These are phyloP conservation scores for Phaeosphaeriaceae sp. DNA, from an alignment of 2,329 filamentous ascomycete genomes.

Conservation along the genomic window DNA sequence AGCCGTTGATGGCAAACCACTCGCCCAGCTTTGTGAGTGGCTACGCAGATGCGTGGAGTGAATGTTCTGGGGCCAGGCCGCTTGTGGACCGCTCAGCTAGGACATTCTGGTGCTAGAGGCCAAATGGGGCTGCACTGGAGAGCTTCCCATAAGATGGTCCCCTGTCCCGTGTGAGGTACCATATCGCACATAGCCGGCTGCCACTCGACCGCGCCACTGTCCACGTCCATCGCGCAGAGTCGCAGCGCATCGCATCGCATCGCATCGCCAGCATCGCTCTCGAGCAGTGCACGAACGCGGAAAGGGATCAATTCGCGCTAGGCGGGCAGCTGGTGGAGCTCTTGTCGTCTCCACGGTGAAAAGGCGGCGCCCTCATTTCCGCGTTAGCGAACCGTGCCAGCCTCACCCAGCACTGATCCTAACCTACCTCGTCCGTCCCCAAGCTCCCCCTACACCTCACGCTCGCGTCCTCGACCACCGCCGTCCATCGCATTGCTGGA, in stretches of 20 bases:
- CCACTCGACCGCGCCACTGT: conserved; percentile 5
- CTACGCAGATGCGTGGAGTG: conserved; percentile 17
- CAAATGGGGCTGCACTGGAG: conserved; percentile 23
- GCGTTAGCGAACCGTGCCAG: conserved; percentile 42
- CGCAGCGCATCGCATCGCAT: conserved; percentile 17
- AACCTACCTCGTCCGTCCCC: conserved; percentile 16
- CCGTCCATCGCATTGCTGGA: conserved; percentile 31
- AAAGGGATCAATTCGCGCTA: not conserved
- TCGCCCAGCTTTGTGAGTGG: conserved; percentile 19
- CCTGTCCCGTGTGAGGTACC: conserved; percentile 21
- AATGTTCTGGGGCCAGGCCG: conserved; percentile 32
- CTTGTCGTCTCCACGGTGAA: conserved; percentile 30
- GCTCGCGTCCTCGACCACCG: conserved; percentile 17
- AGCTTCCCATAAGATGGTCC: conserved; percentile 29
- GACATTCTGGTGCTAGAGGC: conserved; percentile 32
- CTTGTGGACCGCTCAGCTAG: conserved; percentile 25
- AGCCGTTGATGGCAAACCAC: conserved; percentile 13
- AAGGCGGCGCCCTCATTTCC: conserved; percentile 46
- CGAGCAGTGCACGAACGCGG: not conserved
- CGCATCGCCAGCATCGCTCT: conserved; percentile 16
- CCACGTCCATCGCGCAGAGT: conserved; percentile 8
- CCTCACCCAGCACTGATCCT: conserved; percentile 42
- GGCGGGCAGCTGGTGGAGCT: conserved; percentile 3
- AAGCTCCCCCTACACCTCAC: conserved; percentile 35
- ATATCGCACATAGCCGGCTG: not conserved